Percentiles rank a stretch among this genome's conserved stretches.
Evolutionary conservation across 1,284 basidiomycete genomes (phyloP).

Genomic region (Rhodotorula sp.): DNA sequence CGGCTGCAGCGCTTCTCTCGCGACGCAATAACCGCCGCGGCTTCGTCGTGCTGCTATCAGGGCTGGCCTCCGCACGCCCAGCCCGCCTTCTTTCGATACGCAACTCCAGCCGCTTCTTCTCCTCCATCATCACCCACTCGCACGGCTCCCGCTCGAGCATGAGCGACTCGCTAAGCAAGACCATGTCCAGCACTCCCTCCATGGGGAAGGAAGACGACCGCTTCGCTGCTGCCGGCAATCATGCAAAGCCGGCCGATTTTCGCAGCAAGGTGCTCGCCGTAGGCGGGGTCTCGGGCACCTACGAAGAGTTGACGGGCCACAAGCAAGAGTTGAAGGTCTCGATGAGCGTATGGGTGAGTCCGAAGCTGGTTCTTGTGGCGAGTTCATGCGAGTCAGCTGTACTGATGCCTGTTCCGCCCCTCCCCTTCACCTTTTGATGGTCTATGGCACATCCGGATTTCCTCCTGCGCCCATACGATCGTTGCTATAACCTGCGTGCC

Average conservation of each 20-base stretch:
- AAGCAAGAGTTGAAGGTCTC: conserved; percentile 18
- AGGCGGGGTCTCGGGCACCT: conserved; percentile 7
- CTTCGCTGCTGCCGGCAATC: background rate
- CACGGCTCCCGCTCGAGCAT: background rate
- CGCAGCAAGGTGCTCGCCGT: conserved; percentile 14
- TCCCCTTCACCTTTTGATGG: no score
- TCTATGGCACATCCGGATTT: no score
- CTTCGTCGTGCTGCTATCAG: no score
- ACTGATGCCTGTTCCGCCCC: no score
- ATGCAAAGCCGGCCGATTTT: background rate
- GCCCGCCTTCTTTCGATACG: background rate
- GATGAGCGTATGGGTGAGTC: conserved; percentile 20
- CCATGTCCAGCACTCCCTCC: background rate
- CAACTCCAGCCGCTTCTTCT: background rate
- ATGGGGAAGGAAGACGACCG: background rate
- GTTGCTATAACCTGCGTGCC: no score
- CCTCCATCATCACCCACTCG: background rate
- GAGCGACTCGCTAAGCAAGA: background rate
- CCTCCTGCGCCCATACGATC: no score
- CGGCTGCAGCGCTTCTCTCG: no score
- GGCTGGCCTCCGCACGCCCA: no score
- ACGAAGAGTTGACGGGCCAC: conserved; percentile 23
- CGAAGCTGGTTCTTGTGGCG: no score
- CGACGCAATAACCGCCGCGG: no score
- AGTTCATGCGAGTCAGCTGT: no score